Conservation (phyloP, 1,284 basidiomycete genomes). For the Trametes versicolor region DNA sequence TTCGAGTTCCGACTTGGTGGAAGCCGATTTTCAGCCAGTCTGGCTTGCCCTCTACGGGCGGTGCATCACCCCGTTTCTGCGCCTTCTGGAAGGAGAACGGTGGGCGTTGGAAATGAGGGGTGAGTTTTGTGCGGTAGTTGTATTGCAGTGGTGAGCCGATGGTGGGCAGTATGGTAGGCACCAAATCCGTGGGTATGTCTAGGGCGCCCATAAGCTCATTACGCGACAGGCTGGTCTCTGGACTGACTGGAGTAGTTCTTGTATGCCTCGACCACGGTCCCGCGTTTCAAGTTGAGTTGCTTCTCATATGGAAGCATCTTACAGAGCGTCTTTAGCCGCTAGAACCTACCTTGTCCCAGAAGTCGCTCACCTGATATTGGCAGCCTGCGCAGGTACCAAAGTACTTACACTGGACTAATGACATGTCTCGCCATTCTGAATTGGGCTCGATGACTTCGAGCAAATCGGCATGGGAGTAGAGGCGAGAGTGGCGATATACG, state of each 20-base stretch:
- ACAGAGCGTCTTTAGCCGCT: neutral
- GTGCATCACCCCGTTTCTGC: constrained; percentile 38
- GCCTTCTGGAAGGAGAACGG: constrained; percentile 59
- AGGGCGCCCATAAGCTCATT: neutral
- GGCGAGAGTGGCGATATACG: constrained; percentile 71
- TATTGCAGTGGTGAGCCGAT: constrained; percentile 91
- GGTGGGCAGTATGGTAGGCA: constrained; percentile 82
- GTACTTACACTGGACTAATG: constrained; percentile 80
- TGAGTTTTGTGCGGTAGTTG: constrained; percentile 96
- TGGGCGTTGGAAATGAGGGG: constrained; percentile 93
- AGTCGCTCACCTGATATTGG: constrained; percentile 71
- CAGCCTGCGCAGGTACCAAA: constrained; percentile 86
- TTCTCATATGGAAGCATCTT: constrained; percentile 90
- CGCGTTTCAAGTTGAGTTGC: constrained; percentile 88
- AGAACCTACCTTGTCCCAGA: neutral
- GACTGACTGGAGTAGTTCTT: constrained; percentile 75
- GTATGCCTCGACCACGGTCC: constrained; percentile 91
- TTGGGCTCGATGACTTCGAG: constrained; percentile 77
- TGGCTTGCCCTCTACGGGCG: constrained; percentile 49
- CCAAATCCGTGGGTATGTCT: constrained; percentile 64
- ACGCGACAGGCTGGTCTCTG: neutral
- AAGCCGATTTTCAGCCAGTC: constrained; percentile 90
- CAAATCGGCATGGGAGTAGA: constrained; percentile 83
- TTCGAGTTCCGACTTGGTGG: constrained; percentile 80
- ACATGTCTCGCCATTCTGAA: constrained; percentile 70